Evolutionary conservation across 768 basidiomycete species (phyloP), one percentile per base, ranked within the genome.

Genomic region (Boletus rubescentipes): DNA sequence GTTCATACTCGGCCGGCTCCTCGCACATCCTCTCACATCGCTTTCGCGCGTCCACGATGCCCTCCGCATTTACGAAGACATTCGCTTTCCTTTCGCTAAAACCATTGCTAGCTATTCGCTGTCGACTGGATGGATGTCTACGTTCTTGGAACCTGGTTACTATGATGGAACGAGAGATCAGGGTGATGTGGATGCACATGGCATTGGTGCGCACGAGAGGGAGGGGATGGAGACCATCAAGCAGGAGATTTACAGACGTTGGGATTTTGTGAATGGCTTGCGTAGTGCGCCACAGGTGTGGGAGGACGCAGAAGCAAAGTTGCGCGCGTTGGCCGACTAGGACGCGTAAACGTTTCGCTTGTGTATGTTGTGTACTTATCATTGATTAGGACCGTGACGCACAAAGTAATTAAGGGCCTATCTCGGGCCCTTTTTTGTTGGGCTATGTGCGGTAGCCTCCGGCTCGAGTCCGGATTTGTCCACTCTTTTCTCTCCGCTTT

Each of bases 361-460:
- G 26, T 26, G 26, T 26, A 26, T 6, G 26, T 26, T 6, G 26
- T 6, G 26, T 26, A 6, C 26, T 26, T 26, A 4, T 6, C 26
- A n/a, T n/a, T n/a, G n/a, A n/a, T n/a, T n/a, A n/a, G n/a, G n/a
- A n/a, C n/a, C n/a, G n/a, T n/a, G n/a, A n/a, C n/a, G n/a, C n/a
- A 26, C 26, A 26, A 26, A 6, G 26, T 26, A 6, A 6, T 26
- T 26, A 26, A 6, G 26, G 4, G 6, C 26, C 26, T 26, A 26
- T 26, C 26, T 3, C 26, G 26, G 26, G 26, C 26, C 4, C 26
- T 26, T 6, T n/a, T 26, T 26, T 26, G 26, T 26, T 26, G 26
- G 69, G 69, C 71, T n/a, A 71, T 69, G 69, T 71, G 69, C 71
- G 72, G 69, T 71, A 71, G 69, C 67, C 69, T 71, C 71, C 71